phyloP scores from a whole-genome alignment of 2,329 filamentous ascomycete species.

The Xylaria polymorpha region DNA sequence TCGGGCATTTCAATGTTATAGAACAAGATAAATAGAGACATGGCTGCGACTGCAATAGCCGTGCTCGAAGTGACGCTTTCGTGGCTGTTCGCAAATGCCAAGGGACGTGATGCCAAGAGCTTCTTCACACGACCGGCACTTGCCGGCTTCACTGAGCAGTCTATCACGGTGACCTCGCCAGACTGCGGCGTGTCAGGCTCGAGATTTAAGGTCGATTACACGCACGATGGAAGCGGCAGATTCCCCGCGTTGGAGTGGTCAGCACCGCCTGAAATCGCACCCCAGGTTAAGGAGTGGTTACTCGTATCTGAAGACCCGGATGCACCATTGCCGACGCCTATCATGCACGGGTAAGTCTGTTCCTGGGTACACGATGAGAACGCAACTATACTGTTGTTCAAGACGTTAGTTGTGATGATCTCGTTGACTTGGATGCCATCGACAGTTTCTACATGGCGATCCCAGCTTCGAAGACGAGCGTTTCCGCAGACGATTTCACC shows the following conservation, averaged over 20 bases:
- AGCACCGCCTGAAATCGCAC: constrained; percentile 45
- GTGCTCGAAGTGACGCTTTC: constrained; percentile 52
- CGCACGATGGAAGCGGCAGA: constrained; percentile 52
- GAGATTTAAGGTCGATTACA: constrained; percentile 53
- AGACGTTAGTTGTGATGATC: neutral
- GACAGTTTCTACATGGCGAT: constrained; percentile 56
- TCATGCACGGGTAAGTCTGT: constrained; percentile 57
- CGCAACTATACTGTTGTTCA: neutral
- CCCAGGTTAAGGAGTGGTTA: constrained; percentile 57
- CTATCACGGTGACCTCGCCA: constrained; percentile 54
- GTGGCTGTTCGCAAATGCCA: constrained; percentile 56
- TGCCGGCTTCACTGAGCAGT: constrained; percentile 49
- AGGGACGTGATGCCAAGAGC: constrained; percentile 53
- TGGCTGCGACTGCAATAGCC: constrained; percentile 21
- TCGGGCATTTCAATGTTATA: neutral
- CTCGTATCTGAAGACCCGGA: constrained; percentile 61
- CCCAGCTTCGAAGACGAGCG: constrained; percentile 49
- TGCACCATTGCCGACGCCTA: constrained; percentile 57
- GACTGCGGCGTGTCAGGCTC: constrained; percentile 55
- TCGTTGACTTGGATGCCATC: neutral
- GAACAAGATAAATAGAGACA: neutral
- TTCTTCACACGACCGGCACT: constrained; percentile 55
- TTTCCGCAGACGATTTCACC: constrained; percentile 55
- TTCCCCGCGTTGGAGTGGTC: constrained; percentile 58
- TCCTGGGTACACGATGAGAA: neutral